Base-by-base conservation (phyloP, 164 flowering plant genomes). In the Stephania cephalantha region DNA sequence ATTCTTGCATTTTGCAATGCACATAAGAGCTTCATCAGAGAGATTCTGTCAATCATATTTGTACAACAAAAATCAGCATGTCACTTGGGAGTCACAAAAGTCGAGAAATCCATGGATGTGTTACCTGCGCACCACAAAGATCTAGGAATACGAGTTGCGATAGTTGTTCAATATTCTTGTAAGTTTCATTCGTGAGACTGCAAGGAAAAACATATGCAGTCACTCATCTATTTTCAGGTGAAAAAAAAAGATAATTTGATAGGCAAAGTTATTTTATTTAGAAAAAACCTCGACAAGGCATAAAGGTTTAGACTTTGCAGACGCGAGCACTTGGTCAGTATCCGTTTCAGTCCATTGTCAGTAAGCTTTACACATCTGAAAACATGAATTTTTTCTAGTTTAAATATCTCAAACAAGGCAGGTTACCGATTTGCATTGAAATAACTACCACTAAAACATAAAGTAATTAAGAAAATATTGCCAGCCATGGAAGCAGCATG, bases 111-210 rank as follows among this genome's bases (percentile, higher is more conserved):
- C 2, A 11, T 5, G 75, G 30, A 30, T 44, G 4, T 4, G 44
- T 83, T 82, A 93, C 98, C 97, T 92, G 98, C 70, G 97, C 92
- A 76, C 98, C 97, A 82, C 98, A 95, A 30, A 95, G 88, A 82
- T 95, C 98, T 68, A 95, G 84, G 81, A 83, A 88, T 69, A 78
- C 85, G 35, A 95, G 89, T 69, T 81, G 79, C 58, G 83, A 13
- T 7, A 94, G 83, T 78, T 76, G 86, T 48, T 87, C 84, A 35
- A 95, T 87, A 73, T 82, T 86, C 83, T 82, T 84, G 82, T 91
- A 95, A 68, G 88, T 87, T 61, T 80, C 84, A 78, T 95, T 93
- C 22, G 98, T 87, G 75, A 91, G 86, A 77, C 98, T 95, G 87
- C 71, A 84, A 15, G 71, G 71, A 46, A 78, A 15, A 50, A 84